Conservation (phyloP, 352 stramenopile genomes). For the Phytopythium chamaehyphon region DNA sequence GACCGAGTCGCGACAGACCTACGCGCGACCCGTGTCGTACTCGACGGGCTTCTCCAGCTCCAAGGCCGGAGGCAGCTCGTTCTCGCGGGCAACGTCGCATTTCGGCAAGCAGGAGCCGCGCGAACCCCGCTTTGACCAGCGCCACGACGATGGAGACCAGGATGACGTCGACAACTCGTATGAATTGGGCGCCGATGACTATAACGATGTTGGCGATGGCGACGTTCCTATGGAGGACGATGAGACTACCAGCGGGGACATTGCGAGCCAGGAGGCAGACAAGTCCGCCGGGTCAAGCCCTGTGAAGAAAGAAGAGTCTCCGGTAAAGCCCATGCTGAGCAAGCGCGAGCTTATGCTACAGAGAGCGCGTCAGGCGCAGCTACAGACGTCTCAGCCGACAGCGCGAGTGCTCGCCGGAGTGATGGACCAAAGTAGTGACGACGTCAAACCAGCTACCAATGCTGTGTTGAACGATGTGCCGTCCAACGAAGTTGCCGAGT, state of each 20-base stretch:
- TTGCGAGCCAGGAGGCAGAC: neutral
- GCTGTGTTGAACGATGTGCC: slow-evolving; percentile 43
- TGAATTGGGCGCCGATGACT: slow-evolving; percentile 19
- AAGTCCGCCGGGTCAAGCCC: neutral
- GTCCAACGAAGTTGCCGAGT: slow-evolving; percentile 85
- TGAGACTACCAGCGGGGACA: neutral
- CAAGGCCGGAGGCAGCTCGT: slow-evolving; percentile 4
- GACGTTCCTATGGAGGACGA: slow-evolving; percentile 25
- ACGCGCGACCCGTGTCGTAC: slow-evolving; percentile 56
- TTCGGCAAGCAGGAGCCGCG: slow-evolving; percentile 8
- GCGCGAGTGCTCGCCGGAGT: slow-evolving; percentile 44
- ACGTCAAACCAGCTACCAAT: neutral
- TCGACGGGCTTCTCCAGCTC: slow-evolving; percentile 29
- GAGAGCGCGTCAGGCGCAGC: slow-evolving; percentile 46
- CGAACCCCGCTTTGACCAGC: neutral
- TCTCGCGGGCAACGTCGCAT: slow-evolving; percentile 10
- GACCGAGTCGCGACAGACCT: slow-evolving; percentile 48
- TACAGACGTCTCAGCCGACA: slow-evolving; percentile 64
- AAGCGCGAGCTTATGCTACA: slow-evolving; percentile 78
- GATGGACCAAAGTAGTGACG: slow-evolving; percentile 19
- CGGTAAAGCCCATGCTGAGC: slow-evolving; percentile 32
- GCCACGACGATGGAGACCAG: slow-evolving; percentile 14
- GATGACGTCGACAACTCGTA: slow-evolving; percentile 30
- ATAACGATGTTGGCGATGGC: slow-evolving; percentile 6
- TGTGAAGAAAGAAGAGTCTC: slow-evolving; percentile 18